Evolutionary conservation across 441 rosid species (phyloP).

Genomic region (Macaranga tanarius): DNA sequence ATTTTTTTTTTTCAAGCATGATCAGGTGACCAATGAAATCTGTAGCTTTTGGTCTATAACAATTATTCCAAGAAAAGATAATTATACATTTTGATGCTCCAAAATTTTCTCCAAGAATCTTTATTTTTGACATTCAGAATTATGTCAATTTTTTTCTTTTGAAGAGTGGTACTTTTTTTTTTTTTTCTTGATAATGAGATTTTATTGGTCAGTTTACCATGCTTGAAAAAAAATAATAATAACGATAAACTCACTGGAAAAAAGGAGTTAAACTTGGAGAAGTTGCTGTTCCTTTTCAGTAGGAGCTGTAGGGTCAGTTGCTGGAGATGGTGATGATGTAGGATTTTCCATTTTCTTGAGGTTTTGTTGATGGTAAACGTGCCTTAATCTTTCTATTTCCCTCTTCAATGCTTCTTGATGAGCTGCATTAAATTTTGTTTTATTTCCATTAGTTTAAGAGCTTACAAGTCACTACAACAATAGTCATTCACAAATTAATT

Average conservation of each 20-base stretch:
- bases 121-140: not conserved
- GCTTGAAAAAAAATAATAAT: not conserved
- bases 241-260: not conserved
- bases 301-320: slow-evolving; percentile 30
- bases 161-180: not conserved
- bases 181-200: slow-evolving; percentile 25
- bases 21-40: not conserved
- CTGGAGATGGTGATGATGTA: slow-evolving; percentile 31
- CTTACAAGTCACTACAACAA: too few species aligned
- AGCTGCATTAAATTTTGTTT: slow-evolving; percentile 52
- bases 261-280: slow-evolving; percentile 44
- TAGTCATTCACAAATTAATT: too few species aligned
- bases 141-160: not conserved
- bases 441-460: not conserved
- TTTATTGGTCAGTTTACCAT: slow-evolving; percentile 27
- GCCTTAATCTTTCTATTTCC: slow-evolving; percentile 90
- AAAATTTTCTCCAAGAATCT: not conserved
- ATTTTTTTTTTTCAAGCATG: slow-evolving; percentile 9
- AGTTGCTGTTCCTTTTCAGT: slow-evolving; percentile 54
- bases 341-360: slow-evolving; percentile 51
- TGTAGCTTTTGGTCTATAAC: not conserved
- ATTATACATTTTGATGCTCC: not conserved
- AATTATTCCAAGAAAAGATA: not conserved
- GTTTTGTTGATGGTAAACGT: slow-evolving; percentile 68
- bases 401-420: slow-evolving; percentile 91